Base-by-base conservation (phyloP, 495 filamentous ascomycete species). In the Niebla homalea region DNA sequence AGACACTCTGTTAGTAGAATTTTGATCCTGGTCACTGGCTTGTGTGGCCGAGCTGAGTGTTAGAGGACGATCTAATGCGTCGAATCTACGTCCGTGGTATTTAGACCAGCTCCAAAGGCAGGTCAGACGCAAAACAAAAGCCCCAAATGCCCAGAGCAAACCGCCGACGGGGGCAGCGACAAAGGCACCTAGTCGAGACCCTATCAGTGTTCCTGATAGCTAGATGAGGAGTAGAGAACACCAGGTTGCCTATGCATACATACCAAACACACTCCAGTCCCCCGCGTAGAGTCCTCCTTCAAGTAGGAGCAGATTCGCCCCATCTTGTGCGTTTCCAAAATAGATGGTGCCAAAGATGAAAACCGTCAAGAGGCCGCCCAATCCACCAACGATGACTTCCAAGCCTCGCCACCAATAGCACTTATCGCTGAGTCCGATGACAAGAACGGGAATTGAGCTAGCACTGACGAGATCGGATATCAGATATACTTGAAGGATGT, bases 351-450 rank as follows among this genome's bases (percentile, higher is more conserved):
- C 84, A 55, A 86, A 88, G 51, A 87, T 68, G 64, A 85, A 87
- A 35, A 88, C 80, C 1, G 79, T 81, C 29, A 88, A 62, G 39
- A 88, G 70, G 2, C 84, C 84, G 3, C 84, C 84, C 0, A 87
- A 62, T 0, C 82, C 81, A 36, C 81, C 84, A 38, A 83, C 67
- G 20, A 87, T 70, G 37, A 86, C 80, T 53, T 88, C 84, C 54
- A 84, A 81, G 11, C 84, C 84, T 15, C 79, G 71, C 76, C 83
- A 83, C 69, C 75, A 86, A 63, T 84, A 86, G 62, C 70, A 76
- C 3, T 56, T 55, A 35, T 81, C 73, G 26, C 62, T 75, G 21
- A 88, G 64, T 0, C 84, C 84, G 7, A 88, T 66, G 18, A 85
- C 62, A 6, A 88, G 70, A 5, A 80, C 73, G 1, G 84, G 84